These are phyloP conservation scores for Miamiensis avidus DNA, from an alignment of 169 alveolate species.

Conservation along the genomic window DNA sequence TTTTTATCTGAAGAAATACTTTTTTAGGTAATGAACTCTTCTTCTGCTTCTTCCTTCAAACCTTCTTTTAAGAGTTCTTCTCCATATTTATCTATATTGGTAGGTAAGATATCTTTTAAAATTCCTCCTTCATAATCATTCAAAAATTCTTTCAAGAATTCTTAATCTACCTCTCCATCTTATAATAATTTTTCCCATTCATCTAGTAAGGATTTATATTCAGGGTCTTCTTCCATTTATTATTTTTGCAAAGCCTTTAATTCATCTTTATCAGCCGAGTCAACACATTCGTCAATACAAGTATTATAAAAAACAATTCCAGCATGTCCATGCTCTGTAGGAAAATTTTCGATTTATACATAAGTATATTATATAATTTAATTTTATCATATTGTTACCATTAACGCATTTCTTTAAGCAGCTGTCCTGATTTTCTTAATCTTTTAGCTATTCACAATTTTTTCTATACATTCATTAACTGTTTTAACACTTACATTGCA, in stretches of 20 bases:
- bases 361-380: no score
- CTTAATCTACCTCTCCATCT: not conserved
- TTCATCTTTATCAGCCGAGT: not conserved
- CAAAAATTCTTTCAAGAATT: not conserved
- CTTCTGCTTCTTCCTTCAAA: no score
- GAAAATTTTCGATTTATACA: no score
- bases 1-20: no score
- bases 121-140: not conserved
- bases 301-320: not conserved
- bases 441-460: not conserved
- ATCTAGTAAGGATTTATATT: no score
- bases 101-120: not conserved
- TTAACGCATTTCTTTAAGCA: not conserved
- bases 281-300: not conserved
- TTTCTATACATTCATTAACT: not conserved
- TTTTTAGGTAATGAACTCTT: no score
- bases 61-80: not conserved
- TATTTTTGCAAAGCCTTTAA: no score
- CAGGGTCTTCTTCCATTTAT: not conserved
- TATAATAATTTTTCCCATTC: not conserved
- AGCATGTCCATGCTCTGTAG: not conserved
- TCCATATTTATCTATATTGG: not conserved
- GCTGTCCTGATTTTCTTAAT: not conserved
- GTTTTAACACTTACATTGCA: not conserved
- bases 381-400: not conserved